Conservation (phyloP, 306 rosid species). For the Carpinus viminea region DNA sequence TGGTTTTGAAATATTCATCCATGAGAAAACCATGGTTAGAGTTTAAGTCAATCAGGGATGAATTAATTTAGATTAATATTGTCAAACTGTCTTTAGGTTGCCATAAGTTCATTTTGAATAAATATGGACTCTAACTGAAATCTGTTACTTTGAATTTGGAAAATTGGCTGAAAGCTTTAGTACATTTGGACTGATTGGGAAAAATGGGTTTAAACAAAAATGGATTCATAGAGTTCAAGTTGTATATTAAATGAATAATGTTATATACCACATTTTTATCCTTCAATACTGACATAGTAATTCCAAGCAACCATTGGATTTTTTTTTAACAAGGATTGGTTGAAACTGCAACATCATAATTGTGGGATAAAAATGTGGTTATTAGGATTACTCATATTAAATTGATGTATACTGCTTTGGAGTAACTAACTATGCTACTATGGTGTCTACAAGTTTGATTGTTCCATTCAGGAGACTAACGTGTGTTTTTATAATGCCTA, state of each 20-base stretch:
- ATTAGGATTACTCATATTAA: neutral
- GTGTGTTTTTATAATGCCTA: constrained; percentile 13
- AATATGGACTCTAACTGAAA: neutral
- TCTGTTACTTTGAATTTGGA: neutral
- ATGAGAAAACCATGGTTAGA: neutral
- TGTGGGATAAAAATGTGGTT: too few relatives aligned
- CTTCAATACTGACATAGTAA: too few relatives aligned
- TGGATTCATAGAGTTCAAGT: neutral
- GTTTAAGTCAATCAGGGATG: neutral
- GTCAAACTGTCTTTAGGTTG: neutral
- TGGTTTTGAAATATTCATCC: neutral
- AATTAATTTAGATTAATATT: neutral
- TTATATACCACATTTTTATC: too few relatives aligned
- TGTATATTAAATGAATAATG: neutral
- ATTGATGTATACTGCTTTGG: neutral
- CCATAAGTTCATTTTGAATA: neutral
- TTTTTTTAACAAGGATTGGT: too few relatives aligned
- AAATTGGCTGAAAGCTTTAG: neutral
- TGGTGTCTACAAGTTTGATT: neutral
- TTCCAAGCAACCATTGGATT: too few relatives aligned
- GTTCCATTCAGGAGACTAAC: constrained; percentile 24
- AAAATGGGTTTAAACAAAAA: neutral
- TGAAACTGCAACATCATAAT: too few relatives aligned
- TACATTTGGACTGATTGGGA: neutral
- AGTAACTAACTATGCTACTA: neutral